phyloP scores from a whole-genome alignment of 1,139 yeast genomes.

The Pneumocystis murina region DNA sequence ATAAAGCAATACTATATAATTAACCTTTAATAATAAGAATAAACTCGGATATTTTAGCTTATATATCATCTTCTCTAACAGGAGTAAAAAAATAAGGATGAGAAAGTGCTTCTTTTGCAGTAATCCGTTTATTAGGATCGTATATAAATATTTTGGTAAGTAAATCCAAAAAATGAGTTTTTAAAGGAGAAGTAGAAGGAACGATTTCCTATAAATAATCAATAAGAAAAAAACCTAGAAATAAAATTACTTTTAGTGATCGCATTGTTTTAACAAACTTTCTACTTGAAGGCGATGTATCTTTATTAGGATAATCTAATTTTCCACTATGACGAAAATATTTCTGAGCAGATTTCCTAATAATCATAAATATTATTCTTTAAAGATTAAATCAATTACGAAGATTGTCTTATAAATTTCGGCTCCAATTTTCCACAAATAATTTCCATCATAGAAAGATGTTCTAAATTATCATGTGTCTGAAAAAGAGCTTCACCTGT shows the following conservation, averaged over 20 bases:
- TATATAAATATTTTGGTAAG: constrained; percentile 58
- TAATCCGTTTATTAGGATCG: constrained; percentile 61
- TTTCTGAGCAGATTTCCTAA: constrained; percentile 12
- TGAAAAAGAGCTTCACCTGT: constrained; percentile 94
- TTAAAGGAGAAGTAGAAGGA: constrained; percentile 25
- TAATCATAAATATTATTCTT: background rate
- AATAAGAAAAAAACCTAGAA: background rate
- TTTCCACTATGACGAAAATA: constrained; percentile 15
- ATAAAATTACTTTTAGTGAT: constrained; percentile 30
- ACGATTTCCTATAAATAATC: constrained; percentile 16
- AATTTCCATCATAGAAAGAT: constrained; percentile 86
- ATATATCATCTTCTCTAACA: background rate
- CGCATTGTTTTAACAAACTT: constrained; percentile 36
- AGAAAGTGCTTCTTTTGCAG: constrained; percentile 55
- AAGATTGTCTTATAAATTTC: constrained; percentile 19
- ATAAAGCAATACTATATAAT: background rate
- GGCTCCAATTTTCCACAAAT: constrained; percentile 32
- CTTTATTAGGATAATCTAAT: constrained; percentile 25
- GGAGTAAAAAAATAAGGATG: constrained; percentile 38
- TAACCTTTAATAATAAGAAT: background rate
- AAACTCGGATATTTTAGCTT: background rate
- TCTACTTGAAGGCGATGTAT: constrained; percentile 33
- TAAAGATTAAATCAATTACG: constrained; percentile 4
- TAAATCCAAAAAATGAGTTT: constrained; percentile 38
- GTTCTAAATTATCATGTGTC: constrained; percentile 89